These are phyloP conservation scores for Smallanthus sonchifolius DNA, from an alignment of 129 eudicot species.

Conservation along the genomic window DNA sequence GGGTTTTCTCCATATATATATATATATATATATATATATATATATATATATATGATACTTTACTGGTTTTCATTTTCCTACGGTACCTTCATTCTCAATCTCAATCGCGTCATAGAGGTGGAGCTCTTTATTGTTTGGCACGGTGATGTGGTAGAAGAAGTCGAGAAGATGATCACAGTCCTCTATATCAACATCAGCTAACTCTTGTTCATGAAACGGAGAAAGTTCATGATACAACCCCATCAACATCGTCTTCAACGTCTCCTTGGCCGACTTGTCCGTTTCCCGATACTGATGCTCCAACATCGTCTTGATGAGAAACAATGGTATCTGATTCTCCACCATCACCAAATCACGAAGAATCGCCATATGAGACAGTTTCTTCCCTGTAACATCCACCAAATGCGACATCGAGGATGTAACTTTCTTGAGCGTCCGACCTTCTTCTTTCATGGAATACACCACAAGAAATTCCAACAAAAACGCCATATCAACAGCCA, in stretches of 20 bases:
- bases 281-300: constrained; percentile 4
- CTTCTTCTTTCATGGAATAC: constrained; percentile 32
- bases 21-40: too few relatives aligned
- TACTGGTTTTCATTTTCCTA: too few relatives aligned
- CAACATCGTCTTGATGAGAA: constrained; percentile 16
- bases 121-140: constrained; percentile 34
- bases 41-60: too few relatives aligned
- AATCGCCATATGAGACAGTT: constrained; percentile 45
- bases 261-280: constrained; percentile 13
- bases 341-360: constrained; percentile 58
- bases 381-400: constrained; percentile 38
- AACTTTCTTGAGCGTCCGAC: neutral
- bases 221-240: constrained; percentile 39
- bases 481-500: constrained; percentile 54
- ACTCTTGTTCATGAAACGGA: constrained; percentile 41
- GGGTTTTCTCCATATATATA: too few relatives aligned
- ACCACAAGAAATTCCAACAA: constrained; percentile 48
- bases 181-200: constrained; percentile 17
- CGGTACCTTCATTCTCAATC: too few relatives aligned
- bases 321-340: constrained; percentile 46
- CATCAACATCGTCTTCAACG: constrained; percentile 28
- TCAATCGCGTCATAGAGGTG: constrained; percentile 16
- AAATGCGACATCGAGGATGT: constrained; percentile 4
- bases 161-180: constrained; percentile 54
- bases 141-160: constrained; percentile 40